A percentile compares a stretch with the other conserved stretches of the same genome.
Evolutionary conservation across 495 filamentous ascomycete genomes (phyloP).

Genomic region (Penicillium argentinense): DNA sequence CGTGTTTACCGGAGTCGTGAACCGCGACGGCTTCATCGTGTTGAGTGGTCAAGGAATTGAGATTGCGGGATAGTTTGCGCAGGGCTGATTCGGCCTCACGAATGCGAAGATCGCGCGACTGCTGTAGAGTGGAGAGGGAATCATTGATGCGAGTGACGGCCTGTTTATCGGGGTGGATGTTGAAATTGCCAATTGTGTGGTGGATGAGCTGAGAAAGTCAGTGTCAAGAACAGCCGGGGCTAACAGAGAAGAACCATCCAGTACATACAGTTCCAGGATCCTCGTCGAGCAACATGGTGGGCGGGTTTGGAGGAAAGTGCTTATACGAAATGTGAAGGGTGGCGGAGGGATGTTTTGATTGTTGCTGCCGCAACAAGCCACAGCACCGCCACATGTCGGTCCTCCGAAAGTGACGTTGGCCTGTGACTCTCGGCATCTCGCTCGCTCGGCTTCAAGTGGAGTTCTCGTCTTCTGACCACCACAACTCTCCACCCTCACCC

Average conservation of each 20-base stretch:
- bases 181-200: slow-evolving; percentile 91
- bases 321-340: too few species aligned
- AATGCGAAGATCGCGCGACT: slow-evolving; percentile 74
- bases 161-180: slow-evolving; percentile 82
- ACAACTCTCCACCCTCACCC: background rate
- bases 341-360: slow-evolving; percentile 23
- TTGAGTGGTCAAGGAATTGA: slow-evolving; percentile 65
- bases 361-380: slow-evolving; percentile 51
- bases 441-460: background rate
- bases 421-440: slow-evolving; percentile 9
- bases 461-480: background rate
- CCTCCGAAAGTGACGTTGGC: slow-evolving; percentile 35
- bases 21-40: slow-evolving; percentile 67
- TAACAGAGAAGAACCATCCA: slow-evolving; percentile 1
- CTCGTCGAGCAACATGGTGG: slow-evolving; percentile 94
- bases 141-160: slow-evolving; percentile 84
- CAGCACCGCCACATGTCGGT: slow-evolving; percentile 47
- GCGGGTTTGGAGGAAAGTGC: background rate
- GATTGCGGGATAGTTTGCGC: slow-evolving; percentile 70
- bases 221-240: slow-evolving; percentile 4
- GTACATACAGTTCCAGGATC: slow-evolving; percentile 75
- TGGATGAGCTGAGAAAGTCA: slow-evolving; percentile 69
- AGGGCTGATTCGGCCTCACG: slow-evolving; percentile 69
- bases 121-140: slow-evolving; percentile 73
- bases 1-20: slow-evolving; percentile 75